These are phyloP conservation scores for Fusarium sp. DNA, from an alignment of 2,329 filamentous ascomycete genomes.

Conservation along the genomic window DNA sequence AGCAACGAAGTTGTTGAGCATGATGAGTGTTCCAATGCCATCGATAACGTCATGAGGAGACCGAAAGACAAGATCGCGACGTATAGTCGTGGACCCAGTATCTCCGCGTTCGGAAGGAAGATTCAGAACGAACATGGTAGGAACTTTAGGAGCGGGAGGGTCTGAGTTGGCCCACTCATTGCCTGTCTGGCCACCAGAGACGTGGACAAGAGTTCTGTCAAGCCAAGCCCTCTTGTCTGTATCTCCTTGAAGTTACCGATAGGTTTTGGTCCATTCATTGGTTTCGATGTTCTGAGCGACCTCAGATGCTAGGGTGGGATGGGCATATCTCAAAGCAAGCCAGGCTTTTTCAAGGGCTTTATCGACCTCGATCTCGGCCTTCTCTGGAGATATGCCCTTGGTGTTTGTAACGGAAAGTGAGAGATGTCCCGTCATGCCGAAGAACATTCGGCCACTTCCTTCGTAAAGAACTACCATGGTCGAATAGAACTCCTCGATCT, in stretches of 20 bases:
- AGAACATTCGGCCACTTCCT: conserved; percentile 58
- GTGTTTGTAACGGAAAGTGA: conserved; percentile 46
- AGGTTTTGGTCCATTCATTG: conserved; percentile 51
- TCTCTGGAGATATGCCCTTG: not conserved
- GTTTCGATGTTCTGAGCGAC: conserved; percentile 37
- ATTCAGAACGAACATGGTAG: conserved; percentile 54
- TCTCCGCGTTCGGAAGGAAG: not conserved
- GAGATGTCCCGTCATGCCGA: conserved; percentile 59
- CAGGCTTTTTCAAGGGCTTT: conserved; percentile 54
- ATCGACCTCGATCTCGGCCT: conserved; percentile 44
- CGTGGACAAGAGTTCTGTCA: conserved; percentile 49
- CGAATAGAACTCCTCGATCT: conserved; percentile 60
- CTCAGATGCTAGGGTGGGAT: conserved; percentile 55
- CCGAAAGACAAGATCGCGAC: conserved; percentile 55
- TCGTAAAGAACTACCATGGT: conserved; percentile 54
- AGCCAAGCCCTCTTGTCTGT: conserved; percentile 49
- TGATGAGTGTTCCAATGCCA: conserved; percentile 56
- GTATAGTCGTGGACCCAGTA: accelerated
- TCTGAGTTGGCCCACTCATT: conserved; percentile 55
- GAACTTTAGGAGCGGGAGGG: conserved; percentile 51
- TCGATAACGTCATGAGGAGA: conserved; percentile 60
- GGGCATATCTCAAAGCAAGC: conserved; percentile 53
- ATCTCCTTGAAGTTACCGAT: not conserved
- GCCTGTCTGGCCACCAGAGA: conserved; percentile 48
- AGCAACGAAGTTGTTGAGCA: conserved; percentile 53